Base-by-base conservation (phyloP, 192 early-diverging fungal species). In the Coemansia sp. region DNA sequence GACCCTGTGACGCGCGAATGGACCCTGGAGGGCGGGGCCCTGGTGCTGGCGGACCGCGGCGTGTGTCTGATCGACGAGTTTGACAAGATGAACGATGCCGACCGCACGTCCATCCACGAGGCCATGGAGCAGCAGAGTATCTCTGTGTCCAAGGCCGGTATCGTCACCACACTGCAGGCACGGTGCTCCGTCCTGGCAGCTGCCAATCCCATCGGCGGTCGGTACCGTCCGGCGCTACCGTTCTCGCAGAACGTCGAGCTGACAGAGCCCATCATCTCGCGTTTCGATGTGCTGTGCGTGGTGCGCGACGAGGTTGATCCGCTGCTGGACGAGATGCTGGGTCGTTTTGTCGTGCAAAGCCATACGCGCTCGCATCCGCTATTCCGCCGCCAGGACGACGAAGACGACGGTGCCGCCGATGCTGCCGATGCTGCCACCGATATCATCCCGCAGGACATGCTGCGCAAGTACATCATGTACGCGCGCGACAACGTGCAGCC, bases 191-290 rank as follows among this genome's bases (percentile, higher is more conserved):
- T 94, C 41, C 64, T 92, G 15, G 91, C 91, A 1, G 92, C 91
- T 11, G 91, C 91, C 61, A 94, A 94, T 65, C 91, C 92, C 33
- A 87, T 91, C 48, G 85, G 90, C 41, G 92, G 92, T 47, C 87
- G 91, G 38, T 94, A 94, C 76, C 91, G 91, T 60, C 84, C 92
- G n/a, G 87, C 91, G 38, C 85, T 96, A 20, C 89, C 95, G 0
- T 96, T 99, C 59, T 92, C 92, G 34, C 89, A 94, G 72, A 99
- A 99, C 65, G 97, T 99, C 20, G 94, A 99, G 74, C 80, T 99
- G 62, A 99, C 97, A 0, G 97, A 99, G 67, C 97, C 97, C 17
- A 99, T 99, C 65, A 67, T 99, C 65, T 99, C 97, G 23, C 95
- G 97, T 70, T 98, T 98, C 61, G 97, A 98, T 80, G 86, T 96